Percentiles rank a stretch among this genome's conserved stretches.
phyloP scores from a whole-genome alignment of 1,284 basidiomycete genomes.

The Irpex lacteus region DNA sequence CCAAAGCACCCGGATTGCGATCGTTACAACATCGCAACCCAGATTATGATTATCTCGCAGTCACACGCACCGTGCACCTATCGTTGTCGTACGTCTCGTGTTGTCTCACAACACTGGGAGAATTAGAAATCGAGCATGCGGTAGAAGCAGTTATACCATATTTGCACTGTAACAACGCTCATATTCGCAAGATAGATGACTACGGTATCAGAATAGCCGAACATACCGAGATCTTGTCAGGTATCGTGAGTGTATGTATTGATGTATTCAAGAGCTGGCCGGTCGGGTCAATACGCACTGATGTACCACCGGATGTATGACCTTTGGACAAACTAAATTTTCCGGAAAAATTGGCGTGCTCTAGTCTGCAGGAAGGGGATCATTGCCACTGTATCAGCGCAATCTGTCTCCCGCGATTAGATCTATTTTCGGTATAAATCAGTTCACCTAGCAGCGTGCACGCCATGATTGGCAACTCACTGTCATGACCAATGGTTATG shows the following conservation, averaged over 20 bases:
- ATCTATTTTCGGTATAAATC: too few species aligned
- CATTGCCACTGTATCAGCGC: not conserved
- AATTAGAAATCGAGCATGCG: not conserved
- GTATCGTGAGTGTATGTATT: not conserved
- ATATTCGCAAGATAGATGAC: not conserved
- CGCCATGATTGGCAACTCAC: too few species aligned
- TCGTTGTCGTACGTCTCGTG: not conserved
- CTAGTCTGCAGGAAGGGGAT: not conserved
- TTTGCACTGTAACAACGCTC: not conserved
- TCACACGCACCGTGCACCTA: not conserved
- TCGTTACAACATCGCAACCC: not conserved
- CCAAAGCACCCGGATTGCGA: not conserved
- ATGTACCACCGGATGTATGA: not conserved
- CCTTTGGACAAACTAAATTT: not conserved
- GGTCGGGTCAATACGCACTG: not conserved
- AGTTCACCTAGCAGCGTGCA: too few species aligned
- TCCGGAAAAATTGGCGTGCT: not conserved
- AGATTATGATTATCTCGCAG: not conserved
- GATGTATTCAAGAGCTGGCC: not conserved
- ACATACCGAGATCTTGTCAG: not conserved
- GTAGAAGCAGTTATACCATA: not conserved
- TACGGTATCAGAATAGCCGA: not conserved
- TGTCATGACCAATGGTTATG: too few species aligned
- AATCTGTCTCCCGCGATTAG: not conserved
- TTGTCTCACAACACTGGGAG: too few species aligned